These are phyloP conservation scores for Stentor coeruleus DNA, from an alignment of 73 alveolate genomes.

Conservation along the genomic window DNA sequence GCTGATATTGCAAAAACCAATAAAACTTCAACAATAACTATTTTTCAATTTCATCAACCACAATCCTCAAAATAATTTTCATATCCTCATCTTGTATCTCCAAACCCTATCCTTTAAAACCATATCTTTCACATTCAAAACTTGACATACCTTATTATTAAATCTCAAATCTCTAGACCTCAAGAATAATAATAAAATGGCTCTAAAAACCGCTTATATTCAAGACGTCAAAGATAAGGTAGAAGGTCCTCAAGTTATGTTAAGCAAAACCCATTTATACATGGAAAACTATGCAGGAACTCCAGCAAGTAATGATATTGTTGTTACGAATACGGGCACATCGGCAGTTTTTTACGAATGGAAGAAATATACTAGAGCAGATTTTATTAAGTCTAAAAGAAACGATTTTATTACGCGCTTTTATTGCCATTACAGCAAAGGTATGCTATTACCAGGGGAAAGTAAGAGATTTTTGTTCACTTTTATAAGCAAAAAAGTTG, in stretches of 20 bases:
- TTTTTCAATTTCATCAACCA: too few relatives aligned
- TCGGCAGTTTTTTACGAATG: constrained; percentile 65
- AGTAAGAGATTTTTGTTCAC: constrained; percentile 49
- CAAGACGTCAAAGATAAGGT: neutral
- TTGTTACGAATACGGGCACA: constrained; percentile 56
- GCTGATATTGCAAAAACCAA: too few relatives aligned
- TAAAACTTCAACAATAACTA: too few relatives aligned
- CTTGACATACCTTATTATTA: too few relatives aligned
- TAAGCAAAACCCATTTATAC: constrained; percentile 20
- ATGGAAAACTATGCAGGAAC: constrained; percentile 1
- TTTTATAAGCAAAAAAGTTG: constrained; percentile 50
- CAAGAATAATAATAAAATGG: neutral
- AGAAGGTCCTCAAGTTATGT: constrained; percentile 10
- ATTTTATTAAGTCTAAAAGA: constrained; percentile 47
- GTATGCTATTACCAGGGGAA: constrained; percentile 57
- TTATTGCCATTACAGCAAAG: constrained; percentile 54
- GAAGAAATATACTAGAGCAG: constrained; percentile 50
- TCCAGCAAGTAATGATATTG: constrained; percentile 28
- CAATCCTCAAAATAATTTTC: too few relatives aligned
- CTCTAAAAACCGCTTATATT: neutral
- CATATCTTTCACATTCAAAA: too few relatives aligned
- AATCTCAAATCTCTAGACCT: too few relatives aligned
- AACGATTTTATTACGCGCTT: constrained; percentile 51
- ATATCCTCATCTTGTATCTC: too few relatives aligned
- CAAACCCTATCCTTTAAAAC: too few relatives aligned